phyloP scores from a whole-genome alignment of 1,139 yeast genomes.

The Petasospora rhodanensis region DNA sequence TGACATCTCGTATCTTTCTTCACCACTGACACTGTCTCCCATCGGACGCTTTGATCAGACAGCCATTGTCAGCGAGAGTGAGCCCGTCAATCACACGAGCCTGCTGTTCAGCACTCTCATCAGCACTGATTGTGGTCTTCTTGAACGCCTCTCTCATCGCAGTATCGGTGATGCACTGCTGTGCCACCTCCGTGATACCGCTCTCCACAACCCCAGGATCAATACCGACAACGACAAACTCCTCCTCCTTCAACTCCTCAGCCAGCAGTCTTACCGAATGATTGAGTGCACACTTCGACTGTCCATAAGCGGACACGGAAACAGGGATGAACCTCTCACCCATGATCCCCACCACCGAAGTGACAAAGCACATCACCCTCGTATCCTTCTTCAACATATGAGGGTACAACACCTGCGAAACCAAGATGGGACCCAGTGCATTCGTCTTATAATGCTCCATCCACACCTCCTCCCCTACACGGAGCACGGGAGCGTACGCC shows the following conservation, averaged over 20 bases:
- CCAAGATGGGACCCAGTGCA: slow-evolving; percentile 26
- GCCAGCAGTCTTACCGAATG: slow-evolving; percentile 24
- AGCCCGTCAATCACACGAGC: too few species aligned
- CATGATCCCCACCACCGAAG: slow-evolving; percentile 27
- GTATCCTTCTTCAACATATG: slow-evolving; percentile 19
- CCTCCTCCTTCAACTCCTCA: slow-evolving; percentile 24
- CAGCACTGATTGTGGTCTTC: too few species aligned
- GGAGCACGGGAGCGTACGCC: neutral
- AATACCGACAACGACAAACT: slow-evolving; percentile 26
- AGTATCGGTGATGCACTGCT: too few species aligned
- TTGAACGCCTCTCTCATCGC: too few species aligned
- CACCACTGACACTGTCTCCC: too few species aligned
- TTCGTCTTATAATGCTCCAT: slow-evolving; percentile 17
- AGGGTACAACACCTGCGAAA: slow-evolving; percentile 23
- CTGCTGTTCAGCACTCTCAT: too few species aligned
- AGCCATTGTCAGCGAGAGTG: too few species aligned
- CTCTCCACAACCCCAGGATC: slow-evolving; percentile 36
- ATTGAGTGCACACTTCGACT: slow-evolving; percentile 33
- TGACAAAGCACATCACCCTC: slow-evolving; percentile 22
- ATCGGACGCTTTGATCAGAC: too few species aligned
- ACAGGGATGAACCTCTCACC: slow-evolving; percentile 13
- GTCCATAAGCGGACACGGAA: slow-evolving; percentile 29
- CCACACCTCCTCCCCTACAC: slow-evolving; percentile 4
- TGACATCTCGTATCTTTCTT: too few species aligned
- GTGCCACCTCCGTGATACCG: too few species aligned